These are phyloP conservation scores for Austroboletus novae-zelandiae DNA, from an alignment of 1,284 basidiomycete species.

Conservation along the genomic window DNA sequence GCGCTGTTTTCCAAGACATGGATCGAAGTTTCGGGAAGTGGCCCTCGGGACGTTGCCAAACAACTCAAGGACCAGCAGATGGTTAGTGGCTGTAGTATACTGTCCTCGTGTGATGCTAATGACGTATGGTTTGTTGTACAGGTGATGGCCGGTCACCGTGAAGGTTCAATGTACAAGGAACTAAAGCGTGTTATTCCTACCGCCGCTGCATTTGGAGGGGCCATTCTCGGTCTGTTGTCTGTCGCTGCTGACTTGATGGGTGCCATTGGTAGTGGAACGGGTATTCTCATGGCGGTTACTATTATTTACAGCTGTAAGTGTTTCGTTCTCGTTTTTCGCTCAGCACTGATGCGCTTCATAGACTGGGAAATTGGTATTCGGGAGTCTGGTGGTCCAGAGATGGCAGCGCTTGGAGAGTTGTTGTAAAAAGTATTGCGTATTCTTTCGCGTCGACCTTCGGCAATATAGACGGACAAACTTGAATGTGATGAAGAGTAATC, in stretches of 20 bases:
- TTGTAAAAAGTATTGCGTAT: constrained; percentile 39
- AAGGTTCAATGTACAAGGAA: constrained; percentile 98
- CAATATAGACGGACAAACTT: constrained; percentile 9
- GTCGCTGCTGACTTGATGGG: constrained; percentile 96
- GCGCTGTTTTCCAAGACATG: constrained; percentile 99
- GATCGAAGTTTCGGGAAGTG: constrained; percentile 97
- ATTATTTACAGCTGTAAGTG: constrained; percentile 86
- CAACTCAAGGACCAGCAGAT: constrained; percentile 99
- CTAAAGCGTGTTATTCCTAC: constrained; percentile 97
- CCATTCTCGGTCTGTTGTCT: constrained; percentile 90
- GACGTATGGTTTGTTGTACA: constrained; percentile 22
- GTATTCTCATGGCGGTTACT: constrained; percentile 97
- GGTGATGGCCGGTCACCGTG: constrained; percentile 97
- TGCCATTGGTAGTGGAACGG: constrained; percentile 94
- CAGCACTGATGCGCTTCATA: neutral
- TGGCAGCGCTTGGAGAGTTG: constrained; percentile 69
- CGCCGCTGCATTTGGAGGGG: constrained; percentile 95
- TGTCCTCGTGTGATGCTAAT: neutral
- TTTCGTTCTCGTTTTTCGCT: neutral
- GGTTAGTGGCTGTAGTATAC: constrained; percentile 42
- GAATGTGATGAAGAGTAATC: no score
- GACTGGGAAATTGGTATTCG: constrained; percentile 35
- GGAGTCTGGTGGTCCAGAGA: constrained; percentile 73
- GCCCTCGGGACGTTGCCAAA: constrained; percentile 94
- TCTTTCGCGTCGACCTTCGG: constrained; percentile 1